Percentiles rank a stretch among this genome's conserved stretches.
Conservation (phyloP, 306 rosid genomes). For the Citrullus amarus region DNA sequence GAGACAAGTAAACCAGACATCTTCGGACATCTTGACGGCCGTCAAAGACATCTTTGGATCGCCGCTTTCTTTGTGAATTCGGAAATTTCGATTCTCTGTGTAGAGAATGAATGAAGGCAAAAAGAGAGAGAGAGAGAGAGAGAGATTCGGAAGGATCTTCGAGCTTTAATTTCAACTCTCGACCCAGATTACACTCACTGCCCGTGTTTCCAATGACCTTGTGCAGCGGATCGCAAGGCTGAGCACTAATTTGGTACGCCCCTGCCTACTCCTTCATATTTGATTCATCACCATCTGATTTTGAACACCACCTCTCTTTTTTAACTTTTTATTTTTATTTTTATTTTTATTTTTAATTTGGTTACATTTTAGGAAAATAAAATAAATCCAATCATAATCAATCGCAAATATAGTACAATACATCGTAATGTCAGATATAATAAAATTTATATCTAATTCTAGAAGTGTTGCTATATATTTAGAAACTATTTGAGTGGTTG, state of each 20-base stretch:
- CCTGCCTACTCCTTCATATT: not conserved
- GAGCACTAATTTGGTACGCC: not conserved
- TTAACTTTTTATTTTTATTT: not conserved
- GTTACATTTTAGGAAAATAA: no score
- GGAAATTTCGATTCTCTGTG: not conserved
- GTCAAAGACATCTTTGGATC: constrained; percentile 58
- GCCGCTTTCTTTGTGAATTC: not conserved
- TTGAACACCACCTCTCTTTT: not conserved
- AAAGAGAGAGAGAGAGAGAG: not conserved
- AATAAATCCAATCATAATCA: no score
- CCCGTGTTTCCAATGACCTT: not conserved
- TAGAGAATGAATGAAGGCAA: not conserved
- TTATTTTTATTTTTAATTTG: not conserved
- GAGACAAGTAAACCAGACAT: constrained; percentile 84
- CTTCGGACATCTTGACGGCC: constrained; percentile 81
- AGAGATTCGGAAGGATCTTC: not conserved
- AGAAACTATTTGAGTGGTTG: no score
- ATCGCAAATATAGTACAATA: no score
- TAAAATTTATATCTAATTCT: no score
- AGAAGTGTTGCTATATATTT: no score
- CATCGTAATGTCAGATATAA: no score
- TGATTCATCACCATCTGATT: not conserved
- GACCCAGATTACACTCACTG: not conserved
- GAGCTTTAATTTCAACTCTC: not conserved
- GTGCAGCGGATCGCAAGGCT: not conserved